Evolutionary conservation across 148 eudicot species (phyloP).

Genomic region (Cornus florida): DNA sequence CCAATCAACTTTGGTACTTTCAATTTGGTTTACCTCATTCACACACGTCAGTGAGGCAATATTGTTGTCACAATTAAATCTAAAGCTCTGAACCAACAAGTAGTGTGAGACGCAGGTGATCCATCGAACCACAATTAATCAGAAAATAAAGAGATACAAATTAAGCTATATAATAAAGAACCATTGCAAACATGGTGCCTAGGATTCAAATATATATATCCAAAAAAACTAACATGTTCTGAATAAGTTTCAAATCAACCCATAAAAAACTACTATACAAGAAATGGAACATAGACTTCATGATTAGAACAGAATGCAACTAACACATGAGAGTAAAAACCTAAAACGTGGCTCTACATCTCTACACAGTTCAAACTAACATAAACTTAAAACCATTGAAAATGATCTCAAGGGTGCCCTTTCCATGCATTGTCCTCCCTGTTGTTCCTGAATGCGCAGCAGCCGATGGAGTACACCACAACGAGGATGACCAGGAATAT

Average conservation of each 20-base stretch:
- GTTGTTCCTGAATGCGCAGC: constrained; percentile 95
- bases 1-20: too few species aligned
- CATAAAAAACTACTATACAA: not conserved
- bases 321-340: too few species aligned
- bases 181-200: too few species aligned
- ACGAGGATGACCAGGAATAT: constrained; percentile 70
- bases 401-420: constrained; percentile 42
- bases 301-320: not conserved
- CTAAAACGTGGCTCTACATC: not conserved
- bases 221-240: not conserved
- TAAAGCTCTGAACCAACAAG: too few species aligned
- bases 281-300: not conserved
- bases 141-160: too few species aligned
- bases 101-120: too few species aligned
- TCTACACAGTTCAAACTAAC: not conserved
- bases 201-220: not conserved
- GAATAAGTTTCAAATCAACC: not conserved
- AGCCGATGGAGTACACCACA: constrained; percentile 83
- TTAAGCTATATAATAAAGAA: too few species aligned
- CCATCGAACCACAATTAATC: too few species aligned
- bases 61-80: too few species aligned
- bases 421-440: constrained; percentile 63
- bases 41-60: too few species aligned
- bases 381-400: not conserved
- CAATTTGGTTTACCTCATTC: too few species aligned